phyloP scores from a whole-genome alignment of 164 flowering plant genomes.

The Chimonanthus salicifolius region DNA sequence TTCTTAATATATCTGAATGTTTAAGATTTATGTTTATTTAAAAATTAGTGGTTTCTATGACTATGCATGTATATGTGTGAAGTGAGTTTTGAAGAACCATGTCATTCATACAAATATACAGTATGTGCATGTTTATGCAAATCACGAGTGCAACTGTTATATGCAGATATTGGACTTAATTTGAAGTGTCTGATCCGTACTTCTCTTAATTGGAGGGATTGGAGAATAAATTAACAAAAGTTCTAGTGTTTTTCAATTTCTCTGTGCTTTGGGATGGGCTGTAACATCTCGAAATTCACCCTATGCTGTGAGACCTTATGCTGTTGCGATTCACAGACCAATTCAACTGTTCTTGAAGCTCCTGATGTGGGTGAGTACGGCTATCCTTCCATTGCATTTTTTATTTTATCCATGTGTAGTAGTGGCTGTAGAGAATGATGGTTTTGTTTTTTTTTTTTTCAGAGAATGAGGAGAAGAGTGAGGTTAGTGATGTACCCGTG shows the following conservation, averaged over 20 bases:
- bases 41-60: background rate
- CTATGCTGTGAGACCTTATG: slow-evolving; percentile 36
- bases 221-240: background rate
- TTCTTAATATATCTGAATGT: background rate
- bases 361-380: slow-evolving; percentile 40
- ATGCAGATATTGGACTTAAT: background rate
- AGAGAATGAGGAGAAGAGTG: slow-evolving; percentile 53
- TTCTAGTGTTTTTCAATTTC: background rate
- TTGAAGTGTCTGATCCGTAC: background rate
- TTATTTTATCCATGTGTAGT: no score
- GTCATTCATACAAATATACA: background rate
- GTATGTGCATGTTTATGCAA: background rate
- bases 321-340: slow-evolving; percentile 37
- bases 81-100: background rate
- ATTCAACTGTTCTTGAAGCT: slow-evolving; percentile 37
- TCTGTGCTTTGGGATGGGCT: slow-evolving; percentile 45
- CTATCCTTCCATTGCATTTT: no score
- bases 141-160: background rate
- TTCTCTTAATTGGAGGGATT: background rate
- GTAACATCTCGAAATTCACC: slow-evolving; percentile 44
- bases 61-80: background rate
- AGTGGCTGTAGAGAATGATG: background rate
- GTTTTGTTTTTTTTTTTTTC: slow-evolving; percentile 1
- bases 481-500: slow-evolving; percentile 44
- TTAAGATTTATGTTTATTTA: background rate